Percentiles rank a stretch among this genome's conserved stretches.
These are phyloP conservation scores for Colletotrichum orchidophilum DNA, from an alignment of 2,329 filamentous ascomycete species.

Conservation along the genomic window DNA sequence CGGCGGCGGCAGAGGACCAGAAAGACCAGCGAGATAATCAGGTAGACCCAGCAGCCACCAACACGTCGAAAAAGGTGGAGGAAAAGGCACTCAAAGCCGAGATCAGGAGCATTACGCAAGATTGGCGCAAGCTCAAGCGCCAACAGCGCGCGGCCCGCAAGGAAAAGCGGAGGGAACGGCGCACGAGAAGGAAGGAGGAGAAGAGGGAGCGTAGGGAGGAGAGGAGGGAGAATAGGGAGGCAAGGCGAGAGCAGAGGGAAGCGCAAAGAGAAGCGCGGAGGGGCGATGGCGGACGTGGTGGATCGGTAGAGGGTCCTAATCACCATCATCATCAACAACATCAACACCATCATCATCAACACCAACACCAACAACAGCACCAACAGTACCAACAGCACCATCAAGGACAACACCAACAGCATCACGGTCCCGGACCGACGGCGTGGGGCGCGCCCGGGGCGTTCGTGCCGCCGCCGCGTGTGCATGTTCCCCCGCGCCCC, in stretches of 20 bases:
- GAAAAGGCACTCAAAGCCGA: constrained; percentile 51
- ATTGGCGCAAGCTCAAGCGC: constrained; percentile 50
- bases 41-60: neutral
- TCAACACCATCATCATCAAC: neutral
- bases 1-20: neutral
- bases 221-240: constrained; percentile 42
- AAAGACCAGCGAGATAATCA: neutral
- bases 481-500: neutral
- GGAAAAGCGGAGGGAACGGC: constrained; percentile 43
- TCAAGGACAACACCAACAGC: constrained; percentile 8
- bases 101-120: constrained; percentile 53
- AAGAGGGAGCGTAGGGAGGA: constrained; percentile 44
- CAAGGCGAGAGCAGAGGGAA: constrained; percentile 43
- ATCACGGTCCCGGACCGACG: neutral
- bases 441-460: constrained; percentile 15
- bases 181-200: constrained; percentile 42
- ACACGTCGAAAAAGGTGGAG: constrained; percentile 38
- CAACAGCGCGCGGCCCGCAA: constrained; percentile 43
- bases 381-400: neutral
- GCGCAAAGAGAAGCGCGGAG: constrained; percentile 39
- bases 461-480: constrained; percentile 9
- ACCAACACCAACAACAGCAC: neutral
- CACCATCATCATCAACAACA: neutral
- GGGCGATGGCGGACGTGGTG: neutral
- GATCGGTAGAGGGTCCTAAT: neutral